phyloP scores from a whole-genome alignment of 768 basidiomycete species.

The Strobilomyces dryophilus region DNA sequence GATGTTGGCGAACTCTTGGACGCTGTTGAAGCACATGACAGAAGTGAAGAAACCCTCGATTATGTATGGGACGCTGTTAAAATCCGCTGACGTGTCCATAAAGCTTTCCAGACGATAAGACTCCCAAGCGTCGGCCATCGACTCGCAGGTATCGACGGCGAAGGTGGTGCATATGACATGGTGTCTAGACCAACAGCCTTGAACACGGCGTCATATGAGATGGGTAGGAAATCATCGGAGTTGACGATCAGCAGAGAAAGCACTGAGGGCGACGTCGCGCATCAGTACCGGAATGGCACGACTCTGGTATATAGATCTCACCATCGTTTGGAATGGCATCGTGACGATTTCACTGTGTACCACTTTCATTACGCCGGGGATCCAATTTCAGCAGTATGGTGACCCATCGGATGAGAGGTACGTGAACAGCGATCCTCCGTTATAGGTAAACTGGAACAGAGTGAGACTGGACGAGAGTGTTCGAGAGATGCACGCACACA shows the following conservation, averaged over 20 bases:
- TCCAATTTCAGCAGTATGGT: not conserved
- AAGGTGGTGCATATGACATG: conserved; percentile 69
- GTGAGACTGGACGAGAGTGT: conserved; percentile 5
- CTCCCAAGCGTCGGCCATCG: conserved; percentile 84
- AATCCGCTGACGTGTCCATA: conserved; percentile 76
- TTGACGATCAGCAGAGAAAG: conserved; percentile 91
- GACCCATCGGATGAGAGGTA: conserved; percentile 68
- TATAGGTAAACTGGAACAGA: conserved; percentile 45
- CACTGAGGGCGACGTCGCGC: conserved; percentile 40
- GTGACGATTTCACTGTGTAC: conserved; percentile 70
- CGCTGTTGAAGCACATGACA: not conserved
- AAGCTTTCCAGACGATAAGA: conserved; percentile 78
- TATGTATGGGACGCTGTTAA: conserved; percentile 70
- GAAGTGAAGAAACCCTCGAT: conserved; percentile 63
- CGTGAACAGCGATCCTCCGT: conserved; percentile 66
- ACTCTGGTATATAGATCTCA: conserved; percentile 19
- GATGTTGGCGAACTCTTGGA: conserved; percentile 77
- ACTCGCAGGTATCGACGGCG: conserved; percentile 50
- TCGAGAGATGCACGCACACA: conserved; percentile 46
- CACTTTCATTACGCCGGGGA: not conserved
- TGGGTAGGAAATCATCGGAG: conserved; percentile 59
- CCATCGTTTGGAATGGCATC: conserved; percentile 85
- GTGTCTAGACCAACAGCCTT: conserved; percentile 63
- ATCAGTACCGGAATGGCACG: not conserved
- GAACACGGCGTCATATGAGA: conserved; percentile 64